Percentiles rank a stretch among this genome's conserved stretches.
Evolutionary conservation across 2,329 filamentous ascomycete species (phyloP).

Genomic region (Botrytis deweyae): DNA sequence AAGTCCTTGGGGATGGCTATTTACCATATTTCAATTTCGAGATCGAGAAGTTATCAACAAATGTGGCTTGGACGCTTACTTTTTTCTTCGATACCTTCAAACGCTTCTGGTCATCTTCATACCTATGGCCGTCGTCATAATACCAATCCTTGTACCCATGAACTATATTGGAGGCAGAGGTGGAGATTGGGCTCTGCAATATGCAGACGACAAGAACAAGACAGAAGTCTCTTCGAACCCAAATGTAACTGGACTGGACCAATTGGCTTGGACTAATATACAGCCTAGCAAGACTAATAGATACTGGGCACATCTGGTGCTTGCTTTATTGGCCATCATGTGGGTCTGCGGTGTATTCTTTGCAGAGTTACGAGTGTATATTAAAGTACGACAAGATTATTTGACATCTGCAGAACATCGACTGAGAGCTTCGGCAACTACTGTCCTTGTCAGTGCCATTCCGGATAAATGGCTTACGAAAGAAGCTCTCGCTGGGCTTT

Average conservation of each 20-base stretch:
- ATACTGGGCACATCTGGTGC: conserved; percentile 80
- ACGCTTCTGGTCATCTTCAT: conserved; percentile 90
- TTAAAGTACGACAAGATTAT: conserved; percentile 91
- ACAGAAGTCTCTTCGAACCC: conserved; percentile 19
- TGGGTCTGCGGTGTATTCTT: conserved; percentile 91
- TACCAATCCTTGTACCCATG: conserved; percentile 83
- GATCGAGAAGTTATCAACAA: conserved; percentile 87
- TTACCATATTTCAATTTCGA: conserved; percentile 65
- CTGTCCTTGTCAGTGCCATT: conserved; percentile 88
- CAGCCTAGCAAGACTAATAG: conserved; percentile 39
- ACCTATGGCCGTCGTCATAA: conserved; percentile 72
- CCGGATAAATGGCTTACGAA: conserved; percentile 86
- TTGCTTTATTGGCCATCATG: conserved; percentile 73
- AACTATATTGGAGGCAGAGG: conserved; percentile 71
- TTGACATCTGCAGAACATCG: conserved; percentile 93
- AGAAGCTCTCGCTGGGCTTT: conserved; percentile 77
- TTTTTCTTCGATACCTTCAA: conserved; percentile 88
- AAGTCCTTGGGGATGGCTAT: conserved; percentile 49
- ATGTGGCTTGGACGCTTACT: conserved; percentile 94
- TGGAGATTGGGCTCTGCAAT: conserved; percentile 44
- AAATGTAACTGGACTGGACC: conserved; percentile 64
- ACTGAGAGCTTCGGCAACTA: conserved; percentile 89
- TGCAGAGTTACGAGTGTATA: conserved; percentile 79
- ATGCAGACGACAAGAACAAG: conserved; percentile 39
- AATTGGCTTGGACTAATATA: conserved; percentile 63